Evolutionary conservation across 75 land plant genomes (phyloP).

Genomic region (Larix kaempferi): DNA sequence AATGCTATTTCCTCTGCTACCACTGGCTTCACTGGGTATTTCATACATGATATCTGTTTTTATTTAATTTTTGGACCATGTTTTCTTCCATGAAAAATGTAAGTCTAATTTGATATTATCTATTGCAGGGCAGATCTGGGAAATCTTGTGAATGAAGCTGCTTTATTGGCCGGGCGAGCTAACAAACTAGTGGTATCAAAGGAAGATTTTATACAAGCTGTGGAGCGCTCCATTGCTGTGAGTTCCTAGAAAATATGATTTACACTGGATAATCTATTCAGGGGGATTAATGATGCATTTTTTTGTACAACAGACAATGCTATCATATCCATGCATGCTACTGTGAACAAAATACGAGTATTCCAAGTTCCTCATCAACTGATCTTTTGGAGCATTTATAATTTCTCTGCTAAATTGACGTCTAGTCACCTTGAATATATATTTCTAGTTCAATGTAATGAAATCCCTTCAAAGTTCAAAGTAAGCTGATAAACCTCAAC

Average conservation of each 20-base stretch:
- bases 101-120: constrained; percentile 5
- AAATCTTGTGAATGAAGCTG: constrained; percentile 98
- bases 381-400: no score
- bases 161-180: constrained; percentile 88
- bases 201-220: constrained; percentile 84
- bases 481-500: no score
- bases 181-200: constrained; percentile 80
- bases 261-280: background rate
- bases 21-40: constrained; percentile 96
- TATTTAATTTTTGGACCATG: constrained; percentile 1
- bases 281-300: background rate
- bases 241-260: background rate
- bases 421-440: no score
- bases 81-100: constrained; percentile 7
- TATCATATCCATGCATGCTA: background rate
- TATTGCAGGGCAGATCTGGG: constrained; percentile 95
- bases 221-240: constrained; percentile 95
- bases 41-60: background rate
- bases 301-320: background rate
- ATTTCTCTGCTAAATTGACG: no score
- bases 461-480: no score
- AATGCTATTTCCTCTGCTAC: constrained; percentile 85
- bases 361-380: background rate
- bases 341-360: background rate
- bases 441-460: no score